phyloP scores from a whole-genome alignment of 805 yeast genomes.

The Saturnispora diversa region DNA sequence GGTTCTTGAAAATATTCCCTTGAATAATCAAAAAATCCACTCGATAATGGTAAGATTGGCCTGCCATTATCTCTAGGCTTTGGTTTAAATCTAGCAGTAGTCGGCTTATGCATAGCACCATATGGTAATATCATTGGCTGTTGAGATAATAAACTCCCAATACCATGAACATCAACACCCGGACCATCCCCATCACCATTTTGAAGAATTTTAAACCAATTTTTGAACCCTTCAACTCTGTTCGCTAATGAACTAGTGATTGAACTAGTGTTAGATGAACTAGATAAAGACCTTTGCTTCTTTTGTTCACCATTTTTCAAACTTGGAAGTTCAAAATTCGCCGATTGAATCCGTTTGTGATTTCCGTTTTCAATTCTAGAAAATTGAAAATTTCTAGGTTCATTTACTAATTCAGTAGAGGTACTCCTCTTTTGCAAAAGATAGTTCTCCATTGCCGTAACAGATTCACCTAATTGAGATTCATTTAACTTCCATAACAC shows the following conservation, averaged over 20 bases:
- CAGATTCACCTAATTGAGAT: slow-evolving; percentile 57
- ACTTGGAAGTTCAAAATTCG: slow-evolving; percentile 13
- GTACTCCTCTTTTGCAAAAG: slow-evolving; percentile 39
- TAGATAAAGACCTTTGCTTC: slow-evolving; percentile 1
- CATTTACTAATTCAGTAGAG: slow-evolving; percentile 1
- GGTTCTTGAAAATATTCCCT: slow-evolving; percentile 95
- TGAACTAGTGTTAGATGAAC: slow-evolving; percentile 14
- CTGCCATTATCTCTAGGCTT: slow-evolving; percentile 23
- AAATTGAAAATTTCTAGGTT: not conserved
- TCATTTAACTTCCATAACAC: slow-evolving; percentile 57
- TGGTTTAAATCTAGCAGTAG: slow-evolving; percentile 47
- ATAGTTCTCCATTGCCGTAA: slow-evolving; percentile 56
- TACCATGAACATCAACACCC: slow-evolving; percentile 18
- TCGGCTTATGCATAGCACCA: slow-evolving; percentile 45
- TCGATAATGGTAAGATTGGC: slow-evolving; percentile 47
- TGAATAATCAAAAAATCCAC: slow-evolving; percentile 65
- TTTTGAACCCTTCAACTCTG: slow-evolving; percentile 12
- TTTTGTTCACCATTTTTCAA: not conserved
- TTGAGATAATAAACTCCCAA: slow-evolving; percentile 20
- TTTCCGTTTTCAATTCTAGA: slow-evolving; percentile 1
- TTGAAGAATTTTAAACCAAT: slow-evolving; percentile 21
- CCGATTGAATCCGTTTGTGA: slow-evolving; percentile 23
- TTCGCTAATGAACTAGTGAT: slow-evolving; percentile 10
- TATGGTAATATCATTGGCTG: slow-evolving; percentile 26
- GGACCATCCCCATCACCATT: slow-evolving; percentile 17